phyloP scores from a whole-genome alignment of 768 basidiomycete species.

The Phanerodontia chrysosporium region DNA sequence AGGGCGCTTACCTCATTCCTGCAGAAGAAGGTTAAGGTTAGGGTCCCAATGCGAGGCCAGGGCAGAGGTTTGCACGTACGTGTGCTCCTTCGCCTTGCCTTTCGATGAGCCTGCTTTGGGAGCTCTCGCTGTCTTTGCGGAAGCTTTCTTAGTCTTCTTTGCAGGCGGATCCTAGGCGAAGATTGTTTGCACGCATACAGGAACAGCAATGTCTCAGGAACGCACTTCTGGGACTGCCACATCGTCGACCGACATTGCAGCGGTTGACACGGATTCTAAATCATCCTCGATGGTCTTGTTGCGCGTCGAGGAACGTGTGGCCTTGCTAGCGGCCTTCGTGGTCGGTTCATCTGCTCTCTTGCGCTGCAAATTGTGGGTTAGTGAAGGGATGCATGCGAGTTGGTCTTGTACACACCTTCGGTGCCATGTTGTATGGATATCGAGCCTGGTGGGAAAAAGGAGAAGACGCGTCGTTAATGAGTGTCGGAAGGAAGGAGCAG shows the following conservation, averaged over 20 bases:
- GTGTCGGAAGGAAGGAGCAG: slow-evolving; percentile 8
- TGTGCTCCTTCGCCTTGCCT: slow-evolving; percentile 3
- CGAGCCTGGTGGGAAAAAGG: neutral
- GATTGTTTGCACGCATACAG: neutral
- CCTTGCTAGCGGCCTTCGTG: slow-evolving; percentile 7
- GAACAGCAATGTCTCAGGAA: neutral
- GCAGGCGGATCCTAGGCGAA: slow-evolving; percentile 3
- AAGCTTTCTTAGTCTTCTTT: slow-evolving; percentile 18
- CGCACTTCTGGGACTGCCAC: neutral
- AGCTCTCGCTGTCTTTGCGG: slow-evolving; percentile 40
- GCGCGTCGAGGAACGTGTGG: slow-evolving; percentile 21
- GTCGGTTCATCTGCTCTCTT: slow-evolving; percentile 41
- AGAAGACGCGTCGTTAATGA: slow-evolving; percentile 11
- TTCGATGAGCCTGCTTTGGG: slow-evolving; percentile 19
- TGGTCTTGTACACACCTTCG: slow-evolving; percentile 19
- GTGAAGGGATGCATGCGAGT: neutral
- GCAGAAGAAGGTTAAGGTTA: slow-evolving; percentile 1
- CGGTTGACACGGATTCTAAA: neutral
- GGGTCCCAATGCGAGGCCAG: slow-evolving; percentile 2
- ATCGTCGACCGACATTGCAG: neutral
- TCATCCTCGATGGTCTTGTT: slow-evolving; percentile 8
- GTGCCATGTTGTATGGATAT: slow-evolving; percentile 15
- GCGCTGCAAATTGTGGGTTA: too few relatives aligned
- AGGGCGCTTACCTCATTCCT: slow-evolving; percentile 12
- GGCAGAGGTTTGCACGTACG: neutral